Conservation (phyloP, 139 green algal species). For the Chlamydomonas incerta region DNA sequence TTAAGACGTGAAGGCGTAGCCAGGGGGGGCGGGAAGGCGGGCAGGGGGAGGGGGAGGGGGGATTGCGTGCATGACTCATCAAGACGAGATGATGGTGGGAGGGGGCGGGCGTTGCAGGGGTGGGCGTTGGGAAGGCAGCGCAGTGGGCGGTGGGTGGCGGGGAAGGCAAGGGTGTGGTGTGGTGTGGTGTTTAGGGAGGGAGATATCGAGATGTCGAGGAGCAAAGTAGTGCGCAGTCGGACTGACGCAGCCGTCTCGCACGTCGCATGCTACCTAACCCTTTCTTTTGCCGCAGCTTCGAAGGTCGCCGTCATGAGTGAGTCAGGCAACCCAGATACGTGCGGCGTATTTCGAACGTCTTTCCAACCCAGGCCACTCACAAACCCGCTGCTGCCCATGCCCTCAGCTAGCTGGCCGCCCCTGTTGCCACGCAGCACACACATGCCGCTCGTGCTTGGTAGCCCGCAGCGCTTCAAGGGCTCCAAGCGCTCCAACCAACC, state of each 20-base stretch:
- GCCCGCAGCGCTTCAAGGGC: too few relatives aligned
- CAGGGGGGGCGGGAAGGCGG: too few relatives aligned
- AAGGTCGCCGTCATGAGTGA: constrained; percentile 37
- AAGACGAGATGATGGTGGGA: background rate
- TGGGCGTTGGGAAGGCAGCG: background rate
- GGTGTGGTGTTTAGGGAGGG: background rate
- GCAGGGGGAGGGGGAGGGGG: background rate
- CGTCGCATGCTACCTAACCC: constrained; percentile 12
- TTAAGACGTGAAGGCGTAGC: too few relatives aligned
- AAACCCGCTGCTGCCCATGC: too few relatives aligned
- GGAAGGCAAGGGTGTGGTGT: background rate
- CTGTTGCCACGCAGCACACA: too few relatives aligned
- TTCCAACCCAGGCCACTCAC: too few relatives aligned
- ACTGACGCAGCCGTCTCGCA: constrained; percentile 10
- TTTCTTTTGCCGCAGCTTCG: constrained; percentile 43
- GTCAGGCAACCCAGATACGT: constrained; percentile 50
- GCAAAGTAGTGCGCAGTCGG: constrained; percentile 1
- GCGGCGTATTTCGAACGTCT: too few relatives aligned
- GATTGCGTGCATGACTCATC: background rate
- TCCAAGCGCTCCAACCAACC: background rate
- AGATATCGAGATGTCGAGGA: too few relatives aligned
- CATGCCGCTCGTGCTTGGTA: too few relatives aligned
- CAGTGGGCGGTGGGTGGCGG: background rate
- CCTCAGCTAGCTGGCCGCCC: too few relatives aligned
- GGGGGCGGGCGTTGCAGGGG: background rate